A percentile compares a stretch with the other conserved stretches of the same genome.
Conservation (phyloP, 208 protist species). For the Wallacemonas sp. region DNA sequence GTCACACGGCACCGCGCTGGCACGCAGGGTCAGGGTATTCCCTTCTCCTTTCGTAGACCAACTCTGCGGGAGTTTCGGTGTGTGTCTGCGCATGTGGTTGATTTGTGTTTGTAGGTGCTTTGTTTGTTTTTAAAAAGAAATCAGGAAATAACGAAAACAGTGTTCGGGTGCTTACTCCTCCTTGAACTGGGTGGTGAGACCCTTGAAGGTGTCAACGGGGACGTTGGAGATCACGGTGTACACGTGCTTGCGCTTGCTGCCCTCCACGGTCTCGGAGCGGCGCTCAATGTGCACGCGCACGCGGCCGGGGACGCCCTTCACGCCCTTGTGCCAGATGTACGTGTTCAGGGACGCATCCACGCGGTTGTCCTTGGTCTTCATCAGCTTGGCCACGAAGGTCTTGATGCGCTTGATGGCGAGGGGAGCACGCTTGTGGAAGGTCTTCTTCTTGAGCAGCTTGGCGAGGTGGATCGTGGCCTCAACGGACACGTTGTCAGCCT, state of each 20-base stretch:
- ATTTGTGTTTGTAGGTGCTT: neutral
- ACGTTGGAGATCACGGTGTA: conserved; percentile 92
- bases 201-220: conserved; percentile 81
- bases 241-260: conserved; percentile 88
- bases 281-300: conserved; percentile 94
- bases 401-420: conserved; percentile 96
- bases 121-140: conserved; percentile 2
- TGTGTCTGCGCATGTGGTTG: no score
- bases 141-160: conserved; percentile 1
- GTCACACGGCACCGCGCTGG: no score
- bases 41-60: no score
- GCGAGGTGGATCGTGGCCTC: conserved; percentile 98
- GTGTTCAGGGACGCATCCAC: conserved; percentile 97
- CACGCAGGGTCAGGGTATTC: no score
- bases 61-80: no score
- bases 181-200: conserved; percentile 79
- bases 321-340: conserved; percentile 96
- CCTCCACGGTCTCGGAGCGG: conserved; percentile 82
- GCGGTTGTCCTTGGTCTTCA: conserved; percentile 98
- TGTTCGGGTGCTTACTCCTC: conserved; percentile 49
- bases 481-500: conserved; percentile 88
- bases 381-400: conserved; percentile 93
- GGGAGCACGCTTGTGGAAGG: conserved; percentile 97
- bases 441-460: conserved; percentile 96
- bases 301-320: conserved; percentile 94